phyloP scores from a whole-genome alignment of 352 stramenopile species.

The Blastocystis sp. region DNA sequence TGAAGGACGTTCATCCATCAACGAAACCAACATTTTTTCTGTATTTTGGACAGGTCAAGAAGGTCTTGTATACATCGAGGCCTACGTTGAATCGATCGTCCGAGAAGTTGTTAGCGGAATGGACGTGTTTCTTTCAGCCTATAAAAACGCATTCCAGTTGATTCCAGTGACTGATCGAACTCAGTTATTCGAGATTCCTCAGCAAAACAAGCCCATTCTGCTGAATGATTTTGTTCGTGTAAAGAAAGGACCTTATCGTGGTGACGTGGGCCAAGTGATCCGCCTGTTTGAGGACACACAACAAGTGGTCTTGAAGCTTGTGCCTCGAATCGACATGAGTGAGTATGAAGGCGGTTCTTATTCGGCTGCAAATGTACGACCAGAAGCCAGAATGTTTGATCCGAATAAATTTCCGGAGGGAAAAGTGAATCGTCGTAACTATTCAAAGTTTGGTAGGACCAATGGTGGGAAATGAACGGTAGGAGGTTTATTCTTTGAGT shows the following conservation, averaged over 20 bases:
- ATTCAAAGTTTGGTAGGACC: neutral
- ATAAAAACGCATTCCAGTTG: slow-evolving; percentile 31
- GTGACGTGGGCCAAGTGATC: slow-evolving; percentile 59
- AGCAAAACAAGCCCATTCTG: neutral
- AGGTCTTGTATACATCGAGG: slow-evolving; percentile 46
- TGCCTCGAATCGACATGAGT: slow-evolving; percentile 60
- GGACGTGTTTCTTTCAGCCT: slow-evolving; percentile 21
- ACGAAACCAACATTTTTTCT: slow-evolving; percentile 54
- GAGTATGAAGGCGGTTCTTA: slow-evolving; percentile 10
- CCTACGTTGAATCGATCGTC: slow-evolving; percentile 45
- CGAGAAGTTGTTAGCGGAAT: slow-evolving; percentile 13
- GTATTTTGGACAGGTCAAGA: slow-evolving; percentile 20
- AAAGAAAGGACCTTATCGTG: slow-evolving; percentile 61
- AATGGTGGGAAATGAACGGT: neutral
- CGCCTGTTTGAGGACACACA: slow-evolving; percentile 50
- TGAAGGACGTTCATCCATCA: neutral
- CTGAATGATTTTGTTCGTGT: slow-evolving; percentile 54
- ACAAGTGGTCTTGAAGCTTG: slow-evolving; percentile 56
- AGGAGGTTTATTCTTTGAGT: slow-evolving; percentile 54
- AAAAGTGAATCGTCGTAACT: slow-evolving; percentile 24
- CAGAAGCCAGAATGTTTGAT: slow-evolving; percentile 51
- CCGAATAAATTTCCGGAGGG: slow-evolving; percentile 23
- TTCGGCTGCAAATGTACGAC: slow-evolving; percentile 39
- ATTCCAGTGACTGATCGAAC: slow-evolving; percentile 32
- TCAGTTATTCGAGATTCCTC: neutral